These are phyloP conservation scores for Ophiostoma tasmaniense DNA, from an alignment of 2,329 filamentous ascomycete genomes.

Conservation along the genomic window DNA sequence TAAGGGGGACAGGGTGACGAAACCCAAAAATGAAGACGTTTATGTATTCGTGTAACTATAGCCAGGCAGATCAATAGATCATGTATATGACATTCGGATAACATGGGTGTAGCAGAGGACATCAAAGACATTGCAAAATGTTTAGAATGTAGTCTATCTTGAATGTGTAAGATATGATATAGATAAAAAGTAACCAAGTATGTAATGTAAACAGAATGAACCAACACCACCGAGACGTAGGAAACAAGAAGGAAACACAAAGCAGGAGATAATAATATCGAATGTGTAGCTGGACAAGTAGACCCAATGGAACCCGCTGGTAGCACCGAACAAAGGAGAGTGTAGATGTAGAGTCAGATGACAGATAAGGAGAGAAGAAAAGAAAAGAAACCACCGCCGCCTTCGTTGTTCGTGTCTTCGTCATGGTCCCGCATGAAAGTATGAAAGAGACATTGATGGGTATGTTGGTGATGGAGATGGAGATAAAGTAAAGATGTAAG, in stretches of 20 bases:
- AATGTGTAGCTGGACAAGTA: neutral
- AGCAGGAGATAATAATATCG: neutral
- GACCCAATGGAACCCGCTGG: neutral
- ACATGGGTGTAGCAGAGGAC: neutral
- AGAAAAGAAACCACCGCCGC: slow-evolving; percentile 12
- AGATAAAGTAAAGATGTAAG: neutral
- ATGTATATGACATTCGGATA: neutral
- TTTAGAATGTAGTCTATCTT: neutral
- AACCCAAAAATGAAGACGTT: neutral
- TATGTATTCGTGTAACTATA: slow-evolving; percentile 3
- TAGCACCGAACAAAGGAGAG: neutral
- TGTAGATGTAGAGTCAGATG: neutral
- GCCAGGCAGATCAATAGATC: neutral
- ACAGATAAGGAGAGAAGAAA: neutral
- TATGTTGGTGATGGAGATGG: neutral
- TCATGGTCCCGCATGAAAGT: slow-evolving; percentile 17
- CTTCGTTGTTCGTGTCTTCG: slow-evolving; percentile 19
- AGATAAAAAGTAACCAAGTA: neutral
- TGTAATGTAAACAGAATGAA: neutral
- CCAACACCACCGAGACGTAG: neutral
- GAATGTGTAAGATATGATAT: neutral
- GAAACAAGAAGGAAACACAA: neutral
- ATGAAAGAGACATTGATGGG: neutral
- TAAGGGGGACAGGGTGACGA: neutral
- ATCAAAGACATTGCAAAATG: neutral